phyloP scores from a whole-genome alignment of 2,329 filamentous ascomycete species.

The Xylariomycetidae sp. region DNA sequence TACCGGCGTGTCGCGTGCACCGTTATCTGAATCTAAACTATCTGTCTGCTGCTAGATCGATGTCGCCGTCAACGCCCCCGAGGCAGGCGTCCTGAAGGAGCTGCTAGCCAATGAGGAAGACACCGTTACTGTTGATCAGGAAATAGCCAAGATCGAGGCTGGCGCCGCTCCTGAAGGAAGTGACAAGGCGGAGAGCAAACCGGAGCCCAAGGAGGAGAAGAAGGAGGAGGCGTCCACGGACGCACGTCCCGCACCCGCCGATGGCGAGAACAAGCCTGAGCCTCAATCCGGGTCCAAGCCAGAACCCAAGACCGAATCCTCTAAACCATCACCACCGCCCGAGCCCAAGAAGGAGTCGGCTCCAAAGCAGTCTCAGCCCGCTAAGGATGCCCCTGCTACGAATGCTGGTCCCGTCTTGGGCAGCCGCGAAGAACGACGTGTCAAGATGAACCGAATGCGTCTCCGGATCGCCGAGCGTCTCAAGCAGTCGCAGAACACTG shows the following conservation, averaged over 20 bases:
- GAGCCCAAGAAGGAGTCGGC: conserved; percentile 35
- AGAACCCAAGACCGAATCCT: conserved; percentile 30
- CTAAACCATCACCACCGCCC: conserved; percentile 28
- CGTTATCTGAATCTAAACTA: conserved; percentile 6
- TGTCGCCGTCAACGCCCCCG: conserved; percentile 90
- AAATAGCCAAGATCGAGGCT: conserved; percentile 80
- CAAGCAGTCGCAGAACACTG: conserved; percentile 98
- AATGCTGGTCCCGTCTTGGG: conserved; percentile 48
- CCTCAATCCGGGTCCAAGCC: conserved; percentile 41
- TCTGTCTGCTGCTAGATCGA: conserved; percentile 63
- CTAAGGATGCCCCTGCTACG: conserved; percentile 36
- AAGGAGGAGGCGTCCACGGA: conserved; percentile 35
- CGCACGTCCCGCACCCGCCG: conserved; percentile 39
- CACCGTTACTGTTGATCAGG: conserved; percentile 90
- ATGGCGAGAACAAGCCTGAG: conserved; percentile 32
- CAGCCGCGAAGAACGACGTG: conserved; percentile 80
- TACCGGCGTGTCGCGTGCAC: too few species aligned
- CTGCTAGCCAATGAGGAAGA: conserved; percentile 90
- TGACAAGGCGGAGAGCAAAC: conserved; percentile 57
- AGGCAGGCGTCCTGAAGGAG: conserved; percentile 87
- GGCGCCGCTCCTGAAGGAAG: conserved; percentile 59
- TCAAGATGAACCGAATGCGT: conserved; percentile 99
- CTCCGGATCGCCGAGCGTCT: conserved; percentile 94
- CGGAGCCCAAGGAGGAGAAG: conserved; percentile 48
- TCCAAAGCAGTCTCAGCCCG: conserved; percentile 32